Evolutionary conservation across 768 basidiomycete species (phyloP).

Genomic region (Auriscalpium vulgare): DNA sequence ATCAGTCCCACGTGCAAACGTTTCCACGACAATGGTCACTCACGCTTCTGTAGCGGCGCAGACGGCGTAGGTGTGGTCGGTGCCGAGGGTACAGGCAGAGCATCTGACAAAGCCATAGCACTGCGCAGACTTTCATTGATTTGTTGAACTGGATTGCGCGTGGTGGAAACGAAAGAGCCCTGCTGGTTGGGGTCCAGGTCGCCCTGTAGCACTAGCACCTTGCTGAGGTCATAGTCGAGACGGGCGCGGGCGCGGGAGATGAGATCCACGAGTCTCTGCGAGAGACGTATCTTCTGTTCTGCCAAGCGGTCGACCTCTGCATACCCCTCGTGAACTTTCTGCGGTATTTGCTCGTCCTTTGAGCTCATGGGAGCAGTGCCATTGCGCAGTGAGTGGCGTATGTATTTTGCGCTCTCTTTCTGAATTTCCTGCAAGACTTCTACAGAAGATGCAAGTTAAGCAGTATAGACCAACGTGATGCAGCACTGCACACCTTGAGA

Average conservation of each 20-base stretch:
- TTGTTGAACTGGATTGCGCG: slow-evolving; percentile 31
- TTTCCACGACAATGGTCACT: neutral
- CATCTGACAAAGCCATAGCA: slow-evolving; percentile 9
- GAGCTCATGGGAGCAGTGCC: slow-evolving; percentile 13
- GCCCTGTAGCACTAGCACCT: slow-evolving; percentile 37
- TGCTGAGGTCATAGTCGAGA: slow-evolving; percentile 38
- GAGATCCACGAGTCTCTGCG: slow-evolving; percentile 36
- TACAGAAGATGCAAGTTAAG: slow-evolving; percentile 9
- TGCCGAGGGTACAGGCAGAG: slow-evolving; percentile 5
- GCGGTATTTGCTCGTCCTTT: slow-evolving; percentile 32
- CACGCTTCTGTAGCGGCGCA: slow-evolving; percentile 10
- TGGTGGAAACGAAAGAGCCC: slow-evolving; percentile 18
- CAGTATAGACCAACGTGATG: neutral
- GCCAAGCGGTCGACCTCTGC: slow-evolving; percentile 26
- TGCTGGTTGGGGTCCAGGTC: slow-evolving; percentile 29
- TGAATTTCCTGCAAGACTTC: slow-evolving; percentile 38
- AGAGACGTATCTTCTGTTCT: slow-evolving; percentile 35
- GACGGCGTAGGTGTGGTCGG: slow-evolving; percentile 3
- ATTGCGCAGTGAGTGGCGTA: slow-evolving; percentile 33
- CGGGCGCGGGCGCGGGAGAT: slow-evolving; percentile 38
- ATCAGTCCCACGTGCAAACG: neutral
- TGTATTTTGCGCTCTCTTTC: slow-evolving; percentile 34
- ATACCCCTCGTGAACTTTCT: slow-evolving; percentile 25
- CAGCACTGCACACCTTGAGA: slow-evolving; percentile 28
- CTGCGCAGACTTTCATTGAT: slow-evolving; percentile 19